Evolutionary conservation across 192 early-diverging fungal species (phyloP).

Genomic region (Umbelopsis sp.): DNA sequence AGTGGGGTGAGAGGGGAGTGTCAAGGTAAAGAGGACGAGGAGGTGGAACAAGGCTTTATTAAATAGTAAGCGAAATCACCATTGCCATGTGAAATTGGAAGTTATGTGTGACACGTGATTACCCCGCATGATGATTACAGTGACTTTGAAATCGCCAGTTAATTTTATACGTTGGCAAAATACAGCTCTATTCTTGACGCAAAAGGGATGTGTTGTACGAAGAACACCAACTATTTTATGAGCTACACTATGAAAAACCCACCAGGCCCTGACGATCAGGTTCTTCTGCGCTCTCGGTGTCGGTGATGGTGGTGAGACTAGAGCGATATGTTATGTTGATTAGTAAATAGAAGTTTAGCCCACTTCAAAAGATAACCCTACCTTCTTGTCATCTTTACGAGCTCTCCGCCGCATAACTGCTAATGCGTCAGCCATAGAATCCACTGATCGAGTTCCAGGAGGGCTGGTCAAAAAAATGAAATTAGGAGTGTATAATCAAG

Average conservation of each 20-base stretch:
- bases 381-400: constrained; percentile 14
- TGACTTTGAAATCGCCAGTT: no score
- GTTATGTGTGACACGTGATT: not conserved
- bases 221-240: no score
- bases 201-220: no score
- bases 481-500: not conserved
- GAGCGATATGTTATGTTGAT: no score
- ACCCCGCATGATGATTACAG: not conserved
- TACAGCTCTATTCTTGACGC: no score
- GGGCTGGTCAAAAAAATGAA: not conserved
- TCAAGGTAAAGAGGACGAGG: not conserved
- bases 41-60: not conserved
- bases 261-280: no score
- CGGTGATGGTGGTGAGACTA: no score
- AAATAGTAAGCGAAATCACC: not conserved
- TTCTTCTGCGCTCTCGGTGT: no score
- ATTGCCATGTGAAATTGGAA: constrained; percentile 5
- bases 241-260: no score
- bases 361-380: not conserved
- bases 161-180: no score
- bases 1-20: constrained; percentile 5
- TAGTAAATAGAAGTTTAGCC: not conserved
- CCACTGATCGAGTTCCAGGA: not conserved
- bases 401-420: not conserved
- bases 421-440: not conserved